Evolutionary conservation across 2,329 filamentous ascomycete genomes (phyloP).

Genomic region (Didymella sp.): DNA sequence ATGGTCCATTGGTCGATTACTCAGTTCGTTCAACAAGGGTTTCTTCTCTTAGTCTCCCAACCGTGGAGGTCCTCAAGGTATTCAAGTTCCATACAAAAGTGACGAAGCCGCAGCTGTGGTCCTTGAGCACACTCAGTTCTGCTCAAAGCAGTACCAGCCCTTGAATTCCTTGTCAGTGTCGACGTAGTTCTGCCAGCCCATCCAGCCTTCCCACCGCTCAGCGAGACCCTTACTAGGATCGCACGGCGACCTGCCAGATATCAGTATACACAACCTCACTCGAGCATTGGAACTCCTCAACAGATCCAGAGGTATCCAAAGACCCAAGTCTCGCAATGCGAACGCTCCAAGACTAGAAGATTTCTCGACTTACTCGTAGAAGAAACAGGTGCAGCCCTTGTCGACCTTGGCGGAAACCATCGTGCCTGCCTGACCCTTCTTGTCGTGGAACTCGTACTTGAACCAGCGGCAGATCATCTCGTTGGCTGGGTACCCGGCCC

Average conservation of each 20-base stretch:
- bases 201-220: slow-evolving; percentile 13
- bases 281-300: no score
- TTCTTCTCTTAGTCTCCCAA: neutral
- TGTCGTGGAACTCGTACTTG: slow-evolving; percentile 16
- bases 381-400: slow-evolving; percentile 14
- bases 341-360: neutral
- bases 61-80: neutral
- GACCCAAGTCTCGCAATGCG: neutral
- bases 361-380: slow-evolving; percentile 6
- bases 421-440: slow-evolving; percentile 11
- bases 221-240: neutral
- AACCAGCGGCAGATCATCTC: slow-evolving; percentile 9
- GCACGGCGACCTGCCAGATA: neutral
- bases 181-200: slow-evolving; percentile 7
- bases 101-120: neutral
- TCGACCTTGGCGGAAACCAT: slow-evolving; percentile 17
- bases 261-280: neutral
- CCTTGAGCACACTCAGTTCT: neutral
- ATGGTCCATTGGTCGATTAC: neutral
- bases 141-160: slow-evolving; percentile 18
- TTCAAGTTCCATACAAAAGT: neutral
- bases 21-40: neutral
- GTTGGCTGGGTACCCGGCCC: slow-evolving; percentile 8
- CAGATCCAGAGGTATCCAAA: neutral
- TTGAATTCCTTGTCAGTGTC: slow-evolving; percentile 11